Evolutionary conservation across 768 basidiomycete species (phyloP), one percentile per base, ranked within the genome.

Genomic region (Pleurotus giganteus): DNA sequence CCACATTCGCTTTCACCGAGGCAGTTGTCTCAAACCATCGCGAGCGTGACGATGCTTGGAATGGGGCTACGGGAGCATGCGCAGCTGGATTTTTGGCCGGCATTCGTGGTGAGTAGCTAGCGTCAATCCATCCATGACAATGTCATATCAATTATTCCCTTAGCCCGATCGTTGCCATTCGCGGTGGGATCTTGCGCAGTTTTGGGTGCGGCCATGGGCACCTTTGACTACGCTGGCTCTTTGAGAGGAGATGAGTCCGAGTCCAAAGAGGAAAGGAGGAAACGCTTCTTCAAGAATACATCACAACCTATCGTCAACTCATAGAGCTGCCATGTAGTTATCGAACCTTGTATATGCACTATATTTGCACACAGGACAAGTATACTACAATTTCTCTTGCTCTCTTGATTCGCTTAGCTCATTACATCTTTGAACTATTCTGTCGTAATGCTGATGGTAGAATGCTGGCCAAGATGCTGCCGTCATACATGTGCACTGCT

Each of bases 31-130:
- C 91, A 53, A 98, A 98, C 70, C 73, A 84, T 57, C 82, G 94
- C 53, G 78, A 84, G 69, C 84, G 75, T 60, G 79, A 92, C 58
- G 95, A 98, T 67, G 77, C 87, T 37, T 63, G 90, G 57, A 97
- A 94, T 63, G 88, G 89, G 46, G 88, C 87, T 43, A 83, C 84
- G 49, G 94, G 90, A 53, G 94, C 89, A 54, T 96, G 94, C 73
- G 94, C 94, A 45, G 94, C 94, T 49, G 94, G 94, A 43, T 93
- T 96, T 72, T 72, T 96, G 58, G 91, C 91, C 27, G 94, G 94
- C 51, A 71, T 95, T 54, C 81, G 91, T 76, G 80, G 91, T 93
- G 63, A 36, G 81, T 71, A 9, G 21, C 39, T 2, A 21, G 28
- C 29, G 41, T 51, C 28, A 12, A 26, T 28, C 19, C 34, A n/a